Evolutionary conservation across 345 rosid species (phyloP).

Genomic region (Eucalyptus coolabah): DNA sequence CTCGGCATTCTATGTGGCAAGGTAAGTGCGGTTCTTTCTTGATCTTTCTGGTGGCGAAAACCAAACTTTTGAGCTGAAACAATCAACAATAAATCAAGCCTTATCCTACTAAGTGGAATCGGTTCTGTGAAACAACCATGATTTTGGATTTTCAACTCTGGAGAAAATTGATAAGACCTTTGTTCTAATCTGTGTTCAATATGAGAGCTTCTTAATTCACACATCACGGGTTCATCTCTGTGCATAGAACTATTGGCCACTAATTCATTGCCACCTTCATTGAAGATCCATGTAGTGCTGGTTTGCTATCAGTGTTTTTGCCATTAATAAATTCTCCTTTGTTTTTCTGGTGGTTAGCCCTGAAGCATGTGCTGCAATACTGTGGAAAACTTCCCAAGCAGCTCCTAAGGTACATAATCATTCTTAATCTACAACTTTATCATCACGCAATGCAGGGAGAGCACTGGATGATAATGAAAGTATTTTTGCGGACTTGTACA

Average conservation of each 20-base stretch:
- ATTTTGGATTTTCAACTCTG: background rate
- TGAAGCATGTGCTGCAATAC: slow-evolving; percentile 94
- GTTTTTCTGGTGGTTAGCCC: slow-evolving; percentile 42
- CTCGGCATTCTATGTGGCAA: slow-evolving; percentile 90
- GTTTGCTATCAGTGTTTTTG: background rate
- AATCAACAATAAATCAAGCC: background rate
- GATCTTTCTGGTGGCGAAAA: background rate
- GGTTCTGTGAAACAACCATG: background rate
- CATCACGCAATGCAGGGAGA: background rate
- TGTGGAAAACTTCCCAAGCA: slow-evolving; percentile 89
- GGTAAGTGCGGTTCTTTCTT: slow-evolving; percentile 22
- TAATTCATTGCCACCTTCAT: background rate
- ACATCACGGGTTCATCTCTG: background rate
- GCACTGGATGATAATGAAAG: background rate
- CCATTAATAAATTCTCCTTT: background rate
- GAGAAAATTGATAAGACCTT: background rate
- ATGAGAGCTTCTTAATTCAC: background rate
- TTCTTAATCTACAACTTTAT: background rate
- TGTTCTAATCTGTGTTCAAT: background rate
- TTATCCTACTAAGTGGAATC: background rate
- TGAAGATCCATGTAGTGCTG: background rate
- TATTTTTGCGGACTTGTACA: background rate
- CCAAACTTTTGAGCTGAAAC: background rate
- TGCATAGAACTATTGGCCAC: background rate
- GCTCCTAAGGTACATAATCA: slow-evolving; percentile 55